A percentile compares a stretch with the other conserved stretches of the same genome.
Conservation (phyloP, 108 stramenopile species). For the Nitzschia sp. region DNA sequence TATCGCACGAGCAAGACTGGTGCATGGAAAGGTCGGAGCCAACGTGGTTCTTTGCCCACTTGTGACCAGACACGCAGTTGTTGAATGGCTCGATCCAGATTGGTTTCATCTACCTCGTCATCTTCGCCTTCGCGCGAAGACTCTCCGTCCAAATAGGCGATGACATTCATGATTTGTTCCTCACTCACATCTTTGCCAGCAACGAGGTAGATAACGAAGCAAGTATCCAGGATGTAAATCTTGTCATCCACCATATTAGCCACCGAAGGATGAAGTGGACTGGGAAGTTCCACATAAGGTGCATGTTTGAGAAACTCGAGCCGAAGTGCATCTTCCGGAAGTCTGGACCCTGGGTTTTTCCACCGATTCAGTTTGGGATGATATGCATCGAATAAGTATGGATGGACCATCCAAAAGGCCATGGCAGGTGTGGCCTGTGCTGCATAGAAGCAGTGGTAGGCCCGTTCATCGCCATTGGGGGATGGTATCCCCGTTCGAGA, state of each 20-base stretch:
- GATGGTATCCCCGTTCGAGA: constrained; percentile 29
- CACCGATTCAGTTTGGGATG: constrained; percentile 2
- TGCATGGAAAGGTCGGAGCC: constrained; percentile 17
- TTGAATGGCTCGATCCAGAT: constrained; percentile 4
- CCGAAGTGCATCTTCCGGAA: constrained; percentile 14
- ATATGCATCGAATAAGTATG: constrained; percentile 19
- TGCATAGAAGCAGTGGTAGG: constrained; percentile 56
- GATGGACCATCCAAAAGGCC: constrained; percentile 52
- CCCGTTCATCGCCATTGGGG: constrained; percentile 81
- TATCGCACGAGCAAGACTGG: neutral
- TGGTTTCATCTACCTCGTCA: neutral
- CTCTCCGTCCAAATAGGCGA: neutral
- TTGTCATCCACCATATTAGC: constrained; percentile 15
- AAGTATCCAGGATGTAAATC: constrained; percentile 28
- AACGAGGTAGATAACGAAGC: constrained; percentile 20
- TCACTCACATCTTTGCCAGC: constrained; percentile 5
- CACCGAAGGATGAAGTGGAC: constrained; percentile 13
- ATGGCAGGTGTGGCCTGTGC: constrained; percentile 47
- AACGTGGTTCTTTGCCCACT: constrained; percentile 29
- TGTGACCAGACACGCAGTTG: constrained; percentile 32
- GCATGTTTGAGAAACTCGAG: constrained; percentile 20
- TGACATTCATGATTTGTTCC: neutral
- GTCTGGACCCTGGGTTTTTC: neutral
- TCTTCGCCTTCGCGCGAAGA: neutral
- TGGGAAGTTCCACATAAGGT: constrained; percentile 22